Evolutionary conservation across 495 filamentous ascomycete species (phyloP), one percentile per base, ranked within the genome.

Genomic region (Extremus antarcticus): DNA sequence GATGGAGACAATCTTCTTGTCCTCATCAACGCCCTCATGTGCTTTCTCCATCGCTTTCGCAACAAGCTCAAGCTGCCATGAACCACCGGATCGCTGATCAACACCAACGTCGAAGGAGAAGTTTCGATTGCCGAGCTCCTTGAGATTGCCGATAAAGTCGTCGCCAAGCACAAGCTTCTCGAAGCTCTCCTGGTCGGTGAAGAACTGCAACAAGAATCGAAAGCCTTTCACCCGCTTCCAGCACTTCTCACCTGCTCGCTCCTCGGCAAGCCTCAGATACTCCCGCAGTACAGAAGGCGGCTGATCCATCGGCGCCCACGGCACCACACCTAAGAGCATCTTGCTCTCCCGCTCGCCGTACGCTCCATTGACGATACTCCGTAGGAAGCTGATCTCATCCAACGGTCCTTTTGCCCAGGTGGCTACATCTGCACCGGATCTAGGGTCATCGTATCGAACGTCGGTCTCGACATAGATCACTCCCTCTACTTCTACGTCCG

Each of bases 391-490:
- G 10, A 94, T 74, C 68, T 94, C 90, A 49, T 78, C 71, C n/a
- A 95, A 71, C 0, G 85, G 81, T 50, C 78, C 72, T 51, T 70
- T 65, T 11, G 69, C 70, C 21, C 72, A 77, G 0, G 71, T 51
- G 11, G 73, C 73, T 1, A 82, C 63, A 47, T 76, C 76, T 19
- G 17, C 43, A 35, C 29, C 29, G 7, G 7, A 35, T 4, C 29
- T 4, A 25, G 40, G 51, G 35, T 35, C 35, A 32, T 51, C 52
- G 22, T 58, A 46, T 19, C 48, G 75, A 41, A 87, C 83, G 70
- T 94, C 89, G 16, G 85, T 81, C 68, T 94, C 90, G 40, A 94
- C 63, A 68, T 89, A 85, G 47, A 94, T 76, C 70, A 89, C 90
- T 17, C 86, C 88, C 7, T 76, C 69, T 10, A 84, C 11, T 25